Conservation (phyloP, 805 yeast genomes). For the Phaffomyces antillensis region DNA sequence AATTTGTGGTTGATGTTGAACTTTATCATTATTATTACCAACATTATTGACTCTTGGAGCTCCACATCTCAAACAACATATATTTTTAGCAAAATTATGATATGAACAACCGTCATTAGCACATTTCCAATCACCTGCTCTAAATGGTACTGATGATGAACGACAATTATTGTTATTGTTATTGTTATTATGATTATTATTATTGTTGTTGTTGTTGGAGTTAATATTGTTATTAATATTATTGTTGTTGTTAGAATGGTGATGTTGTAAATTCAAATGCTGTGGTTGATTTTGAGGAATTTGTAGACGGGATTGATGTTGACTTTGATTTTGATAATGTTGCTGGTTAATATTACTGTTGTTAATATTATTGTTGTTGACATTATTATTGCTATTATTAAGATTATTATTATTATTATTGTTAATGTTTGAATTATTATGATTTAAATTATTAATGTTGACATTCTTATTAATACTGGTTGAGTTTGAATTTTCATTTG, state of each 20-base stretch:
- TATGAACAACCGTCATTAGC: conserved; percentile 69
- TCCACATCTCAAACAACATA: conserved; percentile 83
- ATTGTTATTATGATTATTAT: conserved; percentile 13
- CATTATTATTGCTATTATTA: conserved; percentile 1
- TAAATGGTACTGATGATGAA: conserved; percentile 69
- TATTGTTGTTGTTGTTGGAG: conserved; percentile 6
- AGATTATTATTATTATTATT: conserved; percentile 1
- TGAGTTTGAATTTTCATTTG: conserved; percentile 8
- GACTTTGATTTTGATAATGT: conserved; percentile 6
- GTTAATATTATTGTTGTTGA: neutral
- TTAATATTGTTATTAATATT: conserved; percentile 4
- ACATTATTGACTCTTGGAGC: conserved; percentile 42
- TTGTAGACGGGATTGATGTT: conserved; percentile 11
- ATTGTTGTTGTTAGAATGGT: conserved; percentile 7
- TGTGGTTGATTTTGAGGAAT: conserved; percentile 9
- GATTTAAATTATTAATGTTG: neutral
- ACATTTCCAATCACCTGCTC: conserved; percentile 98
- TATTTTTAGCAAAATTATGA: conserved; percentile 88
- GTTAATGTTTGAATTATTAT: conserved; percentile 1
- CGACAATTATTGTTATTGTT: conserved; percentile 13
- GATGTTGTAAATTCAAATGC: conserved; percentile 7
- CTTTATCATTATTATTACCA: neutral
- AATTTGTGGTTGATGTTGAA: conserved; percentile 5
- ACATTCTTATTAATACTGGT: conserved; percentile 9
- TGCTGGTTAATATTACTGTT: conserved; percentile 7